These are phyloP conservation scores for Carpinus viminea DNA, from an alignment of 306 rosid genomes.

Conservation along the genomic window DNA sequence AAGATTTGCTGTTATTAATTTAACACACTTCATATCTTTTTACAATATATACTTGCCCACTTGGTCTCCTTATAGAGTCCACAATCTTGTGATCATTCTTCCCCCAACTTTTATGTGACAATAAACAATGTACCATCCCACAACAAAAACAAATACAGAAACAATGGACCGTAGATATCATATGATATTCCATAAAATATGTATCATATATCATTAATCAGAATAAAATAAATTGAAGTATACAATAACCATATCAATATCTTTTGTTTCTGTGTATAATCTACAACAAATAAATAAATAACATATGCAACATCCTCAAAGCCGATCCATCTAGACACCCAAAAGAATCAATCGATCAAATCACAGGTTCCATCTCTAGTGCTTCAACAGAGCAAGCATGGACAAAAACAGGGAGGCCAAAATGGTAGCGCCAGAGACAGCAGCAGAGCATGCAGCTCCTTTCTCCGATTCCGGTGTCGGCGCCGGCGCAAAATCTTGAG, in stretches of 20 bases:
- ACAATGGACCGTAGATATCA: too few relatives aligned
- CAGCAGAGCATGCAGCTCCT: slow-evolving; percentile 34
- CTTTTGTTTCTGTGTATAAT: slow-evolving; percentile 15
- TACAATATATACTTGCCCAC: too few relatives aligned
- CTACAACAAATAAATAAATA: slow-evolving; percentile 29
- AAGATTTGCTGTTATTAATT: too few relatives aligned
- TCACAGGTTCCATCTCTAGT: background rate
- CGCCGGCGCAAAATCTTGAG: slow-evolving; percentile 29
- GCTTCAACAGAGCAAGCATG: slow-evolving; percentile 31
- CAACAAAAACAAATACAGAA: too few relatives aligned
- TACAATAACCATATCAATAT: slow-evolving; percentile 2
- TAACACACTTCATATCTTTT: too few relatives aligned
- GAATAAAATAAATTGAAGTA: background rate
- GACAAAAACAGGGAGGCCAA: slow-evolving; percentile 36
- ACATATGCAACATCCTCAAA: background rate
- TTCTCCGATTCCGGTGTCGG: slow-evolving; percentile 26
- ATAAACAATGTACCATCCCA: too few relatives aligned
- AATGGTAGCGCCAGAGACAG: slow-evolving; percentile 35
- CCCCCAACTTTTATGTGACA: too few relatives aligned
- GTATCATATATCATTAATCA: background rate
- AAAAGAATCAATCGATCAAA: background rate
- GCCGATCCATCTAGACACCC: background rate
- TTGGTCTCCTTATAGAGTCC: too few relatives aligned
- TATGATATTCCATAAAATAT: background rate
- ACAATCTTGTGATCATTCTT: too few relatives aligned